Conservation (phyloP, 768 basidiomycete genomes). For the Podaxis pistillaris region DNA sequence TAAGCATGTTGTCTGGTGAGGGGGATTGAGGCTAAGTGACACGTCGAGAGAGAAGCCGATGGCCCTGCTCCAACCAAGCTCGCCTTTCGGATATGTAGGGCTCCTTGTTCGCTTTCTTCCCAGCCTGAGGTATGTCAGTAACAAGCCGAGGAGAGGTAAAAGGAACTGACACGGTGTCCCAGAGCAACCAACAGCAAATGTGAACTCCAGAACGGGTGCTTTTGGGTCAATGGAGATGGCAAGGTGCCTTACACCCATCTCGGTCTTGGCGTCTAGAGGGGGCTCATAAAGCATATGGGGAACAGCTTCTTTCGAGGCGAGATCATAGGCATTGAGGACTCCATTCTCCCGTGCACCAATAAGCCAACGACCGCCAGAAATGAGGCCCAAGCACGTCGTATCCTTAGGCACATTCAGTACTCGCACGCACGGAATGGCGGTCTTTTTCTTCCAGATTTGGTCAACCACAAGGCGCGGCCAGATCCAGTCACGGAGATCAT, state of each 20-base stretch:
- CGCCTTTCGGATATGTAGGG: neutral
- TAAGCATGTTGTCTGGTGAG: neutral
- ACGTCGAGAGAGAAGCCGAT: neutral
- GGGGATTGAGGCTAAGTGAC: neutral
- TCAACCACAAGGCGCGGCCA: neutral
- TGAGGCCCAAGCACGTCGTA: neutral
- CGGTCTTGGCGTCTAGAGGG: neutral
- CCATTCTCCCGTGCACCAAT: neutral
- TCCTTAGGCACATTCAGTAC: neutral
- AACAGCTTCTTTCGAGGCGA: neutral
- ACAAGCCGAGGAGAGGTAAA: too few relatives aligned
- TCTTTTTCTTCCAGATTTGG: neutral
- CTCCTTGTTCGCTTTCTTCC: neutral
- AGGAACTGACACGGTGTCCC: neutral
- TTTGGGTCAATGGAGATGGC: neutral
- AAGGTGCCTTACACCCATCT: neutral
- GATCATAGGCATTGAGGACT: neutral
- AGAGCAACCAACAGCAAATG: neutral
- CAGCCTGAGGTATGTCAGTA: neutral
- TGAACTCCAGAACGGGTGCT: neutral
- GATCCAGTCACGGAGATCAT: neutral
- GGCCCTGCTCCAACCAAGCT: neutral
- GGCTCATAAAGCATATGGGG: neutral
- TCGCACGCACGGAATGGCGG: neutral
- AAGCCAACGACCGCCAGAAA: neutral